A percentile compares a stretch with the other conserved stretches of the same genome.
Evolutionary conservation across 371 early-diverging fungal genomes (phyloP).

Genomic region (Apophysomyces variabilis): DNA sequence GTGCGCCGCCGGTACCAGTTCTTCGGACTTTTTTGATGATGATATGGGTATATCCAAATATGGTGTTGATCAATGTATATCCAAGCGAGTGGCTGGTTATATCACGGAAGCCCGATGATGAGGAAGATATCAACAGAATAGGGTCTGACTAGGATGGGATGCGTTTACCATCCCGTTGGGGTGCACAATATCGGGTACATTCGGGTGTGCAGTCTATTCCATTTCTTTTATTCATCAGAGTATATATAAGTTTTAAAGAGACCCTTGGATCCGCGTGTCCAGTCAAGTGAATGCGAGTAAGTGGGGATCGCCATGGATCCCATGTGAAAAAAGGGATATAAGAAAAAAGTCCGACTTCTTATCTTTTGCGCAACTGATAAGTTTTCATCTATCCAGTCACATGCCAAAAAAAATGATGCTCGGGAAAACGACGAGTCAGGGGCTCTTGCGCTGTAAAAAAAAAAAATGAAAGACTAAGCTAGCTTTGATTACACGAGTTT

Average conservation of each 20-base stretch:
- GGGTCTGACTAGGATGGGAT: too few relatives aligned
- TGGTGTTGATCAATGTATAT: constrained; percentile 2
- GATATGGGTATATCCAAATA: neutral
- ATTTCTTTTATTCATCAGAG: neutral
- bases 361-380: constrained; percentile 23
- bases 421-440: constrained; percentile 1
- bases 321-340: constrained; percentile 1
- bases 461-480: neutral
- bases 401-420: constrained; percentile 7
- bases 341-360: constrained; percentile 10
- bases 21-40: neutral
- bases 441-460: neutral
- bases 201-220: neutral
- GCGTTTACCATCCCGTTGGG: too few relatives aligned
- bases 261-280: constrained; percentile 1
- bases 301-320: constrained; percentile 10
- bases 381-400: constrained; percentile 1
- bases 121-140: too few relatives aligned
- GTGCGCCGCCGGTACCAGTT: neutral
- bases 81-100: neutral
- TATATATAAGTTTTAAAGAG: neutral
- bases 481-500: neutral
- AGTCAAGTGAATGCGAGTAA: neutral
- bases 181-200: neutral
- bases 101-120: too few relatives aligned